phyloP scores from a whole-genome alignment of 2,329 filamentous ascomycete species.

The Neofusicoccum laricinum region DNA sequence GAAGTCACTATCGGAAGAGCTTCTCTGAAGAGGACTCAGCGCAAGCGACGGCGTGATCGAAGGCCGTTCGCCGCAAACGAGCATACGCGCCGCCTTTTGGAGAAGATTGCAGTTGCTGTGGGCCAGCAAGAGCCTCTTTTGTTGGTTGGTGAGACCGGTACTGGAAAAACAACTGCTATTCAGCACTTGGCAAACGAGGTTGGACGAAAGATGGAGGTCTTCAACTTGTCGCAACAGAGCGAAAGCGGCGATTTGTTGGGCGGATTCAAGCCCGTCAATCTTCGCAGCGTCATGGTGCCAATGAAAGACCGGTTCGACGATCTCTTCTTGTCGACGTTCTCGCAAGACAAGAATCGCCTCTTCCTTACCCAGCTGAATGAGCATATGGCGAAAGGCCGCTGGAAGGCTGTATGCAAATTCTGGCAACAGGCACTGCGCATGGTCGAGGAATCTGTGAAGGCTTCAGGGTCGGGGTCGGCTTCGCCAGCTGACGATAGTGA shows the following conservation, averaged over 20 bases:
- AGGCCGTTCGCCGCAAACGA: conserved; percentile 75
- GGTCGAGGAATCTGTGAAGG: conserved; percentile 57
- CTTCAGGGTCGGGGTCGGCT: background rate
- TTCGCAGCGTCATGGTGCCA: conserved; percentile 81
- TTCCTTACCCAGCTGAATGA: conserved; percentile 81
- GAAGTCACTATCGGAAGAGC: conserved; percentile 52
- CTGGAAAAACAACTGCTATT: conserved; percentile 94
- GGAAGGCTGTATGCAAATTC: conserved; percentile 79
- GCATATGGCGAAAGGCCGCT: conserved; percentile 76
- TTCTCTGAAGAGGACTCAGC: conserved; percentile 25
- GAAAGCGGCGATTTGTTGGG: conserved; percentile 94
- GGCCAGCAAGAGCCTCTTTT: conserved; percentile 83
- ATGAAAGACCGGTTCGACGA: conserved; percentile 93
- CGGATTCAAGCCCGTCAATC: conserved; percentile 93
- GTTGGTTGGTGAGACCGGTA: conserved; percentile 97
- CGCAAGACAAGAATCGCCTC: conserved; percentile 73
- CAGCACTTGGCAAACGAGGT: conserved; percentile 85
- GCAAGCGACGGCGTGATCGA: conserved; percentile 1
- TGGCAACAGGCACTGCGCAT: conserved; percentile 89
- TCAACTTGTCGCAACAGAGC: conserved; percentile 97
- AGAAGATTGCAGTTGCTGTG: conserved; percentile 82
- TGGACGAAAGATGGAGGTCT: conserved; percentile 82
- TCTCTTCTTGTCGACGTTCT: conserved; percentile 84
- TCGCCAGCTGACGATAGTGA: background rate
- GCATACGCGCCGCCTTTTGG: conserved; percentile 78